Evolutionary conservation across 768 basidiomycete genomes (phyloP).

Genomic region (Tephrocybe sp.): DNA sequence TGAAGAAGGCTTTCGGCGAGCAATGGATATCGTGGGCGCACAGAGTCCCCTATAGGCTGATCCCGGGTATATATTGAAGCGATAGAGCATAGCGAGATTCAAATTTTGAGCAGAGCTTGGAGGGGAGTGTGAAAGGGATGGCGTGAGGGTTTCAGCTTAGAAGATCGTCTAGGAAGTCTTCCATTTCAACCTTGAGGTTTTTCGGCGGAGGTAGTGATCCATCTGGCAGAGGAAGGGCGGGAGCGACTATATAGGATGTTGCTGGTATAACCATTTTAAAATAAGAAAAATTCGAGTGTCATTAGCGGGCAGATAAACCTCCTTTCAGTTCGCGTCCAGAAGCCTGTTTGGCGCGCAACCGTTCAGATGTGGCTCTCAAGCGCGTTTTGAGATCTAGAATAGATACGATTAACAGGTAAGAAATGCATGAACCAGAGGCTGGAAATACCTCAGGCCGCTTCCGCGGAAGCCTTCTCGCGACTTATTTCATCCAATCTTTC

Average conservation of each 20-base stretch:
- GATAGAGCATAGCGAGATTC: neutral
- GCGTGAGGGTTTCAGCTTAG: constrained; percentile 29
- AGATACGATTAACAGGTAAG: neutral
- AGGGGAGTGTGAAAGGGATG: neutral
- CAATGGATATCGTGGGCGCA: constrained; percentile 27
- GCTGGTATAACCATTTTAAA: neutral
- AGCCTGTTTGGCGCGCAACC: constrained; percentile 37
- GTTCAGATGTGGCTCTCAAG: constrained; percentile 56
- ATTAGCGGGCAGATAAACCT: constrained; percentile 27
- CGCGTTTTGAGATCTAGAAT: constrained; percentile 55
- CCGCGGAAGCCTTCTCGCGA: constrained; percentile 71
- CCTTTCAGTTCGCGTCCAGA: constrained; percentile 33
- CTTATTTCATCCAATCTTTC: constrained; percentile 61
- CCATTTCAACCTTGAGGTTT: constrained; percentile 59
- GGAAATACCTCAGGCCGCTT: constrained; percentile 77
- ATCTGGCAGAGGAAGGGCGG: constrained; percentile 24
- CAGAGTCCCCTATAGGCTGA: constrained; percentile 24
- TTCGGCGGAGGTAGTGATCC: constrained; percentile 27
- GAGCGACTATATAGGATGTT: constrained; percentile 20
- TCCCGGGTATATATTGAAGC: constrained; percentile 21
- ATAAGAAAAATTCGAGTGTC: neutral
- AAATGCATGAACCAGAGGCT: no score
- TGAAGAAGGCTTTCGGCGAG: constrained; percentile 26
- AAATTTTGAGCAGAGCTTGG: no score
- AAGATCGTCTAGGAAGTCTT: constrained; percentile 72